Evolutionary conservation across 2,329 filamentous ascomycete genomes (phyloP), one percentile per base, ranked within the genome.

Genomic region (Orbilia quercus): DNA sequence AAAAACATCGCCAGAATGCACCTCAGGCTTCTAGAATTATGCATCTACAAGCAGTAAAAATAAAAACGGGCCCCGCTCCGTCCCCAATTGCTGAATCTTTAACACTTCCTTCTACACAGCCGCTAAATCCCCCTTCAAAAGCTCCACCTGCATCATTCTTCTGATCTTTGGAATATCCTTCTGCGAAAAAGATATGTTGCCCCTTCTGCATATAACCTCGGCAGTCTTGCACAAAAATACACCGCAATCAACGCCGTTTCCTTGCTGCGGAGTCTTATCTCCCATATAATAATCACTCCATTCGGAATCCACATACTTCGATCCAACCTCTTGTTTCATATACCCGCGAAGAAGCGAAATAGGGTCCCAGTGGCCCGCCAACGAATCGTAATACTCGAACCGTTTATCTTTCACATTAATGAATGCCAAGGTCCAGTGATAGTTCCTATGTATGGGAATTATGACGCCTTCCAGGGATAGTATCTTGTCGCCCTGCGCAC

Each of bases 341-440:
- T 75, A 78, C 11, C 59, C 48, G 11, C 77, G 53, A 9, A 77
- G 42, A 16, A 53, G 64, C 67, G 14, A 28, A 25, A 54, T 60
- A 2, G 58, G 74, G 65, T 76, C 76, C 59, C 60, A 65, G 57
- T 65, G 63, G 9, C 71, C 74, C 20, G 70, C 75, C 20, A 78
- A 23, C 0, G 77, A 78, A 75, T 78, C 77, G 18, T 77, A 78
- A 22, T 76, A 76, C 50, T 78, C 77, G 25, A 78, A 74, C 23
- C 75, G 69, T 59, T 75, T 77, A 28, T 73, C 16, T 45, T 67
- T 75, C n/a, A 76, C 72, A 16, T 77, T 78, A n/a, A 76, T 75
- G 14, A 76, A 76, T 9, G 70, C 75, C 20, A 78, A 54, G 14
- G 73, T 75, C 77, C 77, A 78, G 48, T 78, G 77, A 50, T 58